phyloP scores from a whole-genome alignment of 352 stramenopile species.

The Thraustochytrium striatum region DNA sequence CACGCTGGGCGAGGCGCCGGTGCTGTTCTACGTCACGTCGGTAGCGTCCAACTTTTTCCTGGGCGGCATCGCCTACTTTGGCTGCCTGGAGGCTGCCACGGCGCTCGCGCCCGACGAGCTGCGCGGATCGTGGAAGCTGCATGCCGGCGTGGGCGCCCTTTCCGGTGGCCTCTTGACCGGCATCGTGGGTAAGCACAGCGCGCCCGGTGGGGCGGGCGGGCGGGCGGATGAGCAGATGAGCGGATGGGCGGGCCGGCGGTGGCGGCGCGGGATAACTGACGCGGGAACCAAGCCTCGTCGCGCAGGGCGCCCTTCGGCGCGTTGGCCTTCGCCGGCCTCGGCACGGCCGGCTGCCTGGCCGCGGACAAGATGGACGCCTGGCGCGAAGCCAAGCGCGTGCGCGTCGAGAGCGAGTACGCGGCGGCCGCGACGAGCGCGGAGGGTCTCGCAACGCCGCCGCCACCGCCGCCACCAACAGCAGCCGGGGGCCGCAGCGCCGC shows the following conservation, averaged over 20 bases:
- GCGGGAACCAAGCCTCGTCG: background rate
- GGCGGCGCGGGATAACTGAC: no score
- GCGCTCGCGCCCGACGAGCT: background rate
- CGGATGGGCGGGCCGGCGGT: no score
- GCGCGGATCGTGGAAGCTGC: background rate
- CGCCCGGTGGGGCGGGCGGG: no score
- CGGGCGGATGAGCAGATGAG: no score
- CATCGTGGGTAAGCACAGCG: background rate
- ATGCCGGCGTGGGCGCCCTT: background rate
- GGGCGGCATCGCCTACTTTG: slow-evolving; percentile 1
- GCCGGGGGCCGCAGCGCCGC: no score
- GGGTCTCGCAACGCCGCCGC: no score
- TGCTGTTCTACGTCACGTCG: background rate
- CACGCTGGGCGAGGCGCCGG: background rate
- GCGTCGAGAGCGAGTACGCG: no score
- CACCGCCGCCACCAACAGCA: no score
- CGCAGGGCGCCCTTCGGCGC: background rate
- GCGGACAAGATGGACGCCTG: background rate
- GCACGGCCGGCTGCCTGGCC: background rate
- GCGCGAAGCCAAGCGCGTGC: no score
- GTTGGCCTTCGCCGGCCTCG: background rate
- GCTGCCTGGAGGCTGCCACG: background rate
- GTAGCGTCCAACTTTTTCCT: slow-evolving; percentile 25
- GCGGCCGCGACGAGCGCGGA: no score
- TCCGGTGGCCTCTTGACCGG: background rate